phyloP scores from a whole-genome alignment of 352 stramenopile genomes.

The Poterioochromonas sp. region DNA sequence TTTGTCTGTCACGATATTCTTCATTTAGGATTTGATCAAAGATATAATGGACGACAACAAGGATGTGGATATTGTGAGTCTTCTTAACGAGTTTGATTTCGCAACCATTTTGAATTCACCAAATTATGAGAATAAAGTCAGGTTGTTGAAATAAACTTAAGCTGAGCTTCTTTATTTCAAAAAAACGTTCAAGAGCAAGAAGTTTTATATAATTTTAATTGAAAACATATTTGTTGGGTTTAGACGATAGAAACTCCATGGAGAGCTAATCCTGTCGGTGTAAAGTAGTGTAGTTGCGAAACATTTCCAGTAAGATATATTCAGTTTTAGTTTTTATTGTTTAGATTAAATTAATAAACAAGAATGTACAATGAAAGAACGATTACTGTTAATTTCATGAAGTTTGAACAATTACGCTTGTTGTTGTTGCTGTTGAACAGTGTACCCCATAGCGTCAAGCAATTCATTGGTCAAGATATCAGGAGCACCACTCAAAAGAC shows the following conservation, averaged over 20 bases:
- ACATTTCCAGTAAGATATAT: no score
- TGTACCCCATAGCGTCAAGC: background rate
- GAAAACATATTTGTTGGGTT: constrained; percentile 1
- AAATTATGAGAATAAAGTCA: no score
- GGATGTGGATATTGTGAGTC: no score
- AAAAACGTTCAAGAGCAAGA: no score
- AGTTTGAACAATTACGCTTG: constrained; percentile 1
- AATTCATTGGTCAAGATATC: background rate
- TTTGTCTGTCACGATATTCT: no score
- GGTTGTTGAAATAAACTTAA: no score
- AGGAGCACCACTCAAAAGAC: background rate
- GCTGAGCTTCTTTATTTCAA: no score
- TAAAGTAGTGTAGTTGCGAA: constrained; percentile 1
- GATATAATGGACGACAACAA: no score
- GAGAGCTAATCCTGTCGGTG: background rate
- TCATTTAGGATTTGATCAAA: no score
- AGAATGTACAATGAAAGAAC: background rate
- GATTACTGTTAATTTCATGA: background rate
- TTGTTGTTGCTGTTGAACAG: constrained; percentile 3
- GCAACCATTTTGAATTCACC: no score
- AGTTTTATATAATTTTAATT: background rate
- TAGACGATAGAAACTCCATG: background rate
- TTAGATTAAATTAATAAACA: background rate
- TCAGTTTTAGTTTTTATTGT: background rate
- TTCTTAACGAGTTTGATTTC: no score